phyloP scores from a whole-genome alignment of 164 flowering plant species.

The Umbilicus rupestris region DNA sequence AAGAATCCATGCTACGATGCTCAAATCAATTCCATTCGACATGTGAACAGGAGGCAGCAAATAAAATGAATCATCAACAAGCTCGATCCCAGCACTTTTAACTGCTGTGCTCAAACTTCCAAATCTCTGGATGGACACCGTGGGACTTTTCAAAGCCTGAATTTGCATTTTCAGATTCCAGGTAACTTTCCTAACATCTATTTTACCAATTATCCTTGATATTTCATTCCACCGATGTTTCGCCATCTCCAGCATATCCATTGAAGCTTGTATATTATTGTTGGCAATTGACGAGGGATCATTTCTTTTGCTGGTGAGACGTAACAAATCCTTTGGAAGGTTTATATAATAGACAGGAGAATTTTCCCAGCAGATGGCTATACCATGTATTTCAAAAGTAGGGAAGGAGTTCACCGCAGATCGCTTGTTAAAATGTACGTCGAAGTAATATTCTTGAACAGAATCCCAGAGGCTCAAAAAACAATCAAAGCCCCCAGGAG shows the following conservation, averaged over 20 bases:
- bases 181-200: conserved; percentile 41
- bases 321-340: conserved; percentile 60
- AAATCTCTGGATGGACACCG: conserved; percentile 48
- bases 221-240: conserved; percentile 62
- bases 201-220: conserved; percentile 43
- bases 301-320: conserved; percentile 9
- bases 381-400: conserved; percentile 77
- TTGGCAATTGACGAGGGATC: background rate
- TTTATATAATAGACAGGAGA: conserved; percentile 85
- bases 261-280: conserved; percentile 12
- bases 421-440: conserved; percentile 60
- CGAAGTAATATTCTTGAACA: conserved; percentile 64
- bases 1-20: conserved; percentile 77
- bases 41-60: conserved; percentile 43
- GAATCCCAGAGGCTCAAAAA: conserved; percentile 82
- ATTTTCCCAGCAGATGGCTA: conserved; percentile 83
- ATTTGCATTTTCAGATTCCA: conserved; percentile 86
- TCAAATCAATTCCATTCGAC: conserved; percentile 52
- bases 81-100: conserved; percentile 33
- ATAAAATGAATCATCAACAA: conserved; percentile 41
- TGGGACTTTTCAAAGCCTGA: conserved; percentile 67
- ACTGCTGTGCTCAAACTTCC: conserved; percentile 26
- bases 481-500: conserved; percentile 71
- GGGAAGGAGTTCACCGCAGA: conserved; percentile 34
- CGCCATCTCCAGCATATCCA: conserved; percentile 29